Percentiles rank a stretch among this genome's conserved stretches.
These are phyloP conservation scores for Suillus cothurnatus DNA, from an alignment of 768 basidiomycete genomes.

Conservation along the genomic window DNA sequence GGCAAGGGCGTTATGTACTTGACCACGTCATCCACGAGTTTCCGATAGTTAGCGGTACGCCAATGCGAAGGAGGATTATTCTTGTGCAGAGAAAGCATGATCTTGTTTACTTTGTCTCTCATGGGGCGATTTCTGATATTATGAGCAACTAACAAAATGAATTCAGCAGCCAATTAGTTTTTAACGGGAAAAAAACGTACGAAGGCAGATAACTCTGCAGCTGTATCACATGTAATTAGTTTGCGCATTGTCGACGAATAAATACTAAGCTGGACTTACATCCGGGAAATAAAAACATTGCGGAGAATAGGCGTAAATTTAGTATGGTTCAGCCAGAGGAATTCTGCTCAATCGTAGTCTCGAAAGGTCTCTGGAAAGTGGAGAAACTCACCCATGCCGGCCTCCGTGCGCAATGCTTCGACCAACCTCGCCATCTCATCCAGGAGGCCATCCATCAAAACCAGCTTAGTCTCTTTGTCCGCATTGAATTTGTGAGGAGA, in stretches of 20 bases:
- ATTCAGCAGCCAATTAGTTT: not conserved
- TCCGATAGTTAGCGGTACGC: constrained; percentile 15
- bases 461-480: constrained; percentile 14
- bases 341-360: not conserved
- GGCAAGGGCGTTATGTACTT: not conserved
- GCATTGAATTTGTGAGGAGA: constrained; percentile 16
- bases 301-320: constrained; percentile 26
- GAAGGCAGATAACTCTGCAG: constrained; percentile 47
- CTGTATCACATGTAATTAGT: constrained; percentile 31
- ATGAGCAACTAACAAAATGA: constrained; percentile 31
- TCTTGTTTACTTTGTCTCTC: constrained; percentile 8
- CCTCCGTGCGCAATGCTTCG: constrained; percentile 31
- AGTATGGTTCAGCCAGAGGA: constrained; percentile 12
- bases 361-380: not conserved
- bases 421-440: constrained; percentile 26
- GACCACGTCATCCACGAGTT: constrained; percentile 9
- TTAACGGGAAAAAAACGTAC: constrained; percentile 35
- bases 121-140: constrained; percentile 24
- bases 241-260: not conserved
- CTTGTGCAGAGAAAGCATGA: constrained; percentile 16
- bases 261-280: constrained; percentile 38
- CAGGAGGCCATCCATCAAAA: constrained; percentile 17
- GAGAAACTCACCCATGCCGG: constrained; percentile 27
- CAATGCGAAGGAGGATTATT: not conserved
- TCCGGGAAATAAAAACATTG: constrained; percentile 46